Evolutionary conservation across 2,329 filamentous ascomycete genomes (phyloP), one percentile per base, ranked within the genome.

Genomic region (Biscogniauxia marginata): DNA sequence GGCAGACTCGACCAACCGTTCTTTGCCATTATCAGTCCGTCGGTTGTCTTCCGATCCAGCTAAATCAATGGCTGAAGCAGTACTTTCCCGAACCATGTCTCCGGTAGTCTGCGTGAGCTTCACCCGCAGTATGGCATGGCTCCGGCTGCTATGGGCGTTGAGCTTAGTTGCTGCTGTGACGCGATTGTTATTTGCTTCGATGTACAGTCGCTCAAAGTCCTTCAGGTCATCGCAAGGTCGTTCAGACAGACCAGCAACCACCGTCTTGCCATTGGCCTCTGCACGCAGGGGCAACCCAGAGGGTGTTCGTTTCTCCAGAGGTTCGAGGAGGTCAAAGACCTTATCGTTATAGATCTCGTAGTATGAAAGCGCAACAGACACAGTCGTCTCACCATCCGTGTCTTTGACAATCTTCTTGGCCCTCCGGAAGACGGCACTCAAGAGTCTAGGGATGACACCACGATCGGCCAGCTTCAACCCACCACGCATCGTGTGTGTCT

Each of bases 301-400:
- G 1, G 90, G 79, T 0, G 89, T 92, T 50, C 95, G 88, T 77
- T 92, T 96, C 72, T 97, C 93, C 0, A 87, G 89, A 0, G 91
- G 80, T 71, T 96, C 90, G 63, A 97, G 91, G 25, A 97, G 78
- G 71, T 97, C 93, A 68, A 88, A 96, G 19, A 96, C 92, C 71
- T 93, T 93, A 77, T 97, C 93, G 72, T 96, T 96, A 75, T 97
- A 97, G 63, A 97, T 96, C 72, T 97, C 93, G 75, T 96, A 96
- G 75, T 97, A 97, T 23, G 90, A 93, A 67, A 97, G 81, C 11
- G 85, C 80, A 16, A 96, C 90, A 7, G 84, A 78, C 20, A 96
- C 90, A 1, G 77, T 80, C 0, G 87, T 93, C 51, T 85, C 78
- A 9, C 87, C 90, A 4, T 81, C 79, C 2, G 86, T 83, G 67